A percentile compares a stretch with the other conserved stretches of the same genome.
These are phyloP conservation scores for Sporothrix sp. DNA, from an alignment of 2,329 filamentous ascomycete species.

Conservation along the genomic window DNA sequence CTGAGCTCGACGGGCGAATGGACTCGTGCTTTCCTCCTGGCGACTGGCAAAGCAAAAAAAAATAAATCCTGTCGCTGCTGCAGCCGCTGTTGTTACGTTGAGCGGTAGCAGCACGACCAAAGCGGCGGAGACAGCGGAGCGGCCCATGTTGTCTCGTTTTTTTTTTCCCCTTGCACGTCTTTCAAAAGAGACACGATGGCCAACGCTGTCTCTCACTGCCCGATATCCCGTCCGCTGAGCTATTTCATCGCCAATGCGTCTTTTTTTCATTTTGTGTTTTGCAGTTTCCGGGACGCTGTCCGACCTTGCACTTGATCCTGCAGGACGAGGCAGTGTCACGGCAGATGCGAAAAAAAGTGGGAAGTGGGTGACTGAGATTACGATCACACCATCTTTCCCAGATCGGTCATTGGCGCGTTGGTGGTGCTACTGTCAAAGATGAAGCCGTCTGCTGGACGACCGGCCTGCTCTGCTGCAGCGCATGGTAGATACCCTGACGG, in stretches of 20 bases:
- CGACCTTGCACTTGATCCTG: neutral
- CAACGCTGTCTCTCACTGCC: neutral
- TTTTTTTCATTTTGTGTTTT: slow-evolving; percentile 6
- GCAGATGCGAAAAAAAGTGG: neutral
- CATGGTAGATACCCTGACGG: neutral
- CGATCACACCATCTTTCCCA: slow-evolving; percentile 3
- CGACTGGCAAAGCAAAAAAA: slow-evolving; percentile 11
- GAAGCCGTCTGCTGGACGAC: neutral
- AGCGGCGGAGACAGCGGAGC: neutral
- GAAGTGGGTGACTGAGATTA: slow-evolving; percentile 4
- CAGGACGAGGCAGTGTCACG: neutral
- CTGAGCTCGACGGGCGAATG: slow-evolving; percentile 40
- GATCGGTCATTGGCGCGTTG: neutral
- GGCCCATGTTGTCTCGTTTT: slow-evolving; percentile 1
- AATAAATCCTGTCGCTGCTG: neutral
- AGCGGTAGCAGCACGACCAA: slow-evolving; percentile 8
- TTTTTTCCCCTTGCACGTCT: slow-evolving; percentile 1
- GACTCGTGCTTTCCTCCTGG: slow-evolving; percentile 4
- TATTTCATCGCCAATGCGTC: neutral
- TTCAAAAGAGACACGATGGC: slow-evolving; percentile 2
- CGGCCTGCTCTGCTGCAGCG: neutral
- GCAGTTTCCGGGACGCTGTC: neutral
- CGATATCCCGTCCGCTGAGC: slow-evolving; percentile 5
- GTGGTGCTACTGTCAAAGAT: neutral
- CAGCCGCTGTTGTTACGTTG: neutral